Base-by-base conservation (phyloP, 2,329 filamentous ascomycete species). In the Ophiosphaerella herpotricha region DNA sequence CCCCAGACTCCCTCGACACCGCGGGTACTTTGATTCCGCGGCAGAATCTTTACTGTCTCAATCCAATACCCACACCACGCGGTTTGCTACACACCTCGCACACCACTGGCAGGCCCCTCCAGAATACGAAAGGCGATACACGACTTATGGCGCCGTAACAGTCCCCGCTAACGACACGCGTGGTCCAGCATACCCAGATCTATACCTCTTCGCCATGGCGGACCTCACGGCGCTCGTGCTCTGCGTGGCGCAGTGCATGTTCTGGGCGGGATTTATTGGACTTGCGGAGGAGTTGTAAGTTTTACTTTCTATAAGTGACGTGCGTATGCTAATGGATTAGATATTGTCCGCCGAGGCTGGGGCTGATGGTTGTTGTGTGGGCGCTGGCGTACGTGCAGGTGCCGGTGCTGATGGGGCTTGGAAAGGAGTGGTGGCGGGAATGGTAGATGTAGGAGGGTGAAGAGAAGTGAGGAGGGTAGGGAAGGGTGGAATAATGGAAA, bases 181-280 rank as follows among this genome's bases (percentile, higher is more conserved):
- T 21, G 18, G 18, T 21, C 18, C 18, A 4, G 4, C 18, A 4
- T 21, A 21, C 21, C 24, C 33, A 26, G 36, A 37, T 31, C 36
- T 43, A 46, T 8, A 12, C 13, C 11, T 21, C 18, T 21, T 21
- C 18, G 18, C 18, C 18, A 5, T 21, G 18, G 18, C 18, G 18
- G 2, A 21, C 18, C 18, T 21, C 18, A 21, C 18, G 4, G 18
- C 18, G 18, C 18, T 21, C 18, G 18, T 60, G 43, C 52, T 69
- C 39, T 68, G 61, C 59, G 38, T 61, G 43, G 52, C 59, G 8
- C 66, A 68, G 52, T 67, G 64, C 59, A n/a, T 64, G 35, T 70
- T 70, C 47, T 70, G 66, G 67, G 36, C 7, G 18, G 67, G 66
- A 29, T 66, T 66, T 40, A 58, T 70, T 41, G 45, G 49, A 14